A percentile compares a stretch with the other conserved stretches of the same genome.
These are phyloP conservation scores for Epichloe elymi DNA, from an alignment of 2,329 filamentous ascomycete genomes.

Conservation along the genomic window DNA sequence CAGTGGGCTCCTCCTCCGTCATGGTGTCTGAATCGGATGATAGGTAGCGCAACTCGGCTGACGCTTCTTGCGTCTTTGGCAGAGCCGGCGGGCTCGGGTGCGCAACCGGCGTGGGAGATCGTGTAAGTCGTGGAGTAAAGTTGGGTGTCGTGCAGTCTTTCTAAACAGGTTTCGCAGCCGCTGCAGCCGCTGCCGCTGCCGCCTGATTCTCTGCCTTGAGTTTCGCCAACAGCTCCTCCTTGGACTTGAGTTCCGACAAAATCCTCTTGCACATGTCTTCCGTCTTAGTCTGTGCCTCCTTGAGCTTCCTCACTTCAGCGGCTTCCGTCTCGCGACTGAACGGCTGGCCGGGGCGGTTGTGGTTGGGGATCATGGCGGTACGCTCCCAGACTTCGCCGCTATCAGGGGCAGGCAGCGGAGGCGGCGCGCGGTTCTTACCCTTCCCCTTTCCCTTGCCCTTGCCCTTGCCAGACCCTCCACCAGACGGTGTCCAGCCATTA, in stretches of 20 bases:
- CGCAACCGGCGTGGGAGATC: neutral
- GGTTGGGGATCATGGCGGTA: constrained; percentile 62
- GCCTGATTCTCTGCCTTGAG: constrained; percentile 47
- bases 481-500: constrained; percentile 26
- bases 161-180: constrained; percentile 17
- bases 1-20: no score
- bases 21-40: neutral
- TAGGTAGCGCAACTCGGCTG: neutral
- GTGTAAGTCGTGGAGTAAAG: neutral
- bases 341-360: constrained; percentile 53
- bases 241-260: constrained; percentile 47
- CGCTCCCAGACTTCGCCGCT: constrained; percentile 46
- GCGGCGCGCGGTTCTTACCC: constrained; percentile 28
- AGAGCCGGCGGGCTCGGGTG: neutral
- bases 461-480: constrained; percentile 35
- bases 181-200: constrained; percentile 25
- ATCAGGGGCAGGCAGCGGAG: constrained; percentile 21
- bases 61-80: neutral
- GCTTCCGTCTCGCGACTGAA: constrained; percentile 61
- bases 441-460: constrained; percentile 36
- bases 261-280: constrained; percentile 46
- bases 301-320: constrained; percentile 45
- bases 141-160: constrained; percentile 1
- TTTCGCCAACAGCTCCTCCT: constrained; percentile 47
- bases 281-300: constrained; percentile 51